Conservation (phyloP, 352 stramenopile genomes). For the Globisporangium cylindrosporum region DNA sequence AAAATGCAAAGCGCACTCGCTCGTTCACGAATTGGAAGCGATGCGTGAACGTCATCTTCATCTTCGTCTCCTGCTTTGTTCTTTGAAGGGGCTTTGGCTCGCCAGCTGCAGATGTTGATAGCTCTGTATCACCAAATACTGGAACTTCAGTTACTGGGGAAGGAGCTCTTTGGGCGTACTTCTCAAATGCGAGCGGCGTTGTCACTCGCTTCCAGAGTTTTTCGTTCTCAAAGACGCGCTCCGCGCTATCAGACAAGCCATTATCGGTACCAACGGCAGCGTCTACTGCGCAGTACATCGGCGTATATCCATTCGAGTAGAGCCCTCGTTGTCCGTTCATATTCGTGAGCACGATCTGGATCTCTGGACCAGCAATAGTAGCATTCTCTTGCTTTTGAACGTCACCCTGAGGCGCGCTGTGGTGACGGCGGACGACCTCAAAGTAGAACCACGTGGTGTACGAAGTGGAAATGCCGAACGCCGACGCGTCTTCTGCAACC, state of each 20-base stretch:
- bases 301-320: constrained; percentile 34
- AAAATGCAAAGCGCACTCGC: constrained; percentile 68
- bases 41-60: constrained; percentile 49
- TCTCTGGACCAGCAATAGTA: constrained; percentile 5
- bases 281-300: constrained; percentile 29
- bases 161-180: constrained; percentile 19
- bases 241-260: constrained; percentile 7
- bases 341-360: constrained; percentile 33
- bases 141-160: neutral
- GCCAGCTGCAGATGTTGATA: neutral
- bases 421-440: constrained; percentile 13
- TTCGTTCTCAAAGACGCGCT: constrained; percentile 27
- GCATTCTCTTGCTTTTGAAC: neutral
- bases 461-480: constrained; percentile 35
- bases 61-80: constrained; percentile 35
- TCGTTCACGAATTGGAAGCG: constrained; percentile 33
- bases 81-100: neutral
- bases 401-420: neutral
- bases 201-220: constrained; percentile 37
- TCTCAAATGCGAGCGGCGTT: constrained; percentile 38
- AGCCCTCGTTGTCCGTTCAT: constrained; percentile 42
- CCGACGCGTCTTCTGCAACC: constrained; percentile 39
- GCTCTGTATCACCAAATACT: neutral
- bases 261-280: neutral
- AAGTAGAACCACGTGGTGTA: constrained; percentile 56